phyloP scores from a whole-genome alignment of 2,329 filamentous ascomycete species.

The Myriosclerotinia scirpicola region DNA sequence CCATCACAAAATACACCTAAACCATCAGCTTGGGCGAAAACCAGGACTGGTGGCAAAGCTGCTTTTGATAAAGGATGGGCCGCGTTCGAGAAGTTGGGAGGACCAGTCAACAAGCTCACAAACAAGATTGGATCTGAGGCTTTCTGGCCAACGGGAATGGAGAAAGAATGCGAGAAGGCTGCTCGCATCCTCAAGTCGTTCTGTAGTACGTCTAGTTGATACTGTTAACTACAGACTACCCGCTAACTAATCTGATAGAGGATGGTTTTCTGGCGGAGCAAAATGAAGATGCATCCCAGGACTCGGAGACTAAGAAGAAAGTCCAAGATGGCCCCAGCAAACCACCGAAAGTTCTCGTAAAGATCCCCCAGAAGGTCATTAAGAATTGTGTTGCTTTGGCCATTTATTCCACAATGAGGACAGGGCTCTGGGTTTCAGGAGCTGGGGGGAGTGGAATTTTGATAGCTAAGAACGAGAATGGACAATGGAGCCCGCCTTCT shows the following conservation, averaged over 20 bases:
- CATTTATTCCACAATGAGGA: slow-evolving; percentile 93
- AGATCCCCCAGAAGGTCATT: slow-evolving; percentile 82
- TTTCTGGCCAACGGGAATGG: slow-evolving; percentile 82
- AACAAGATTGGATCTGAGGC: slow-evolving; percentile 80
- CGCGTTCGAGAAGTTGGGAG: slow-evolving; percentile 45
- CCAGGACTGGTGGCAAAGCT: slow-evolving; percentile 23
- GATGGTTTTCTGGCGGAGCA: slow-evolving; percentile 61
- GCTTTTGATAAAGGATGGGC: slow-evolving; percentile 26
- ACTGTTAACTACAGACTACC: slow-evolving; percentile 25
- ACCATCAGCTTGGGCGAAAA: slow-evolving; percentile 20
- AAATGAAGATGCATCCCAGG: slow-evolving; percentile 14
- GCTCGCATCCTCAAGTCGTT: slow-evolving; percentile 87
- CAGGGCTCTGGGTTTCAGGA: slow-evolving; percentile 84
- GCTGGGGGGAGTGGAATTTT: slow-evolving; percentile 86
- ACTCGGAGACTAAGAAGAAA: slow-evolving; percentile 45
- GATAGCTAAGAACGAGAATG: slow-evolving; percentile 75
- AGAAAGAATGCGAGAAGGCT: slow-evolving; percentile 89
- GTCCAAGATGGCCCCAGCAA: slow-evolving; percentile 46
- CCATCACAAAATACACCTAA: slow-evolving; percentile 1
- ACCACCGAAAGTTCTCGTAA: slow-evolving; percentile 67
- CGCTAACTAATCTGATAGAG: slow-evolving; percentile 43
- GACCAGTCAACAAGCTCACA: slow-evolving; percentile 76
- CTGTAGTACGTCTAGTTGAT: slow-evolving; percentile 62
- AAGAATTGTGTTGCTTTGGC: slow-evolving; percentile 84
- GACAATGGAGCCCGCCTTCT: slow-evolving; percentile 87